phyloP scores from a whole-genome alignment of 2,329 filamentous ascomycete species.

The Fusarium abutilonis region DNA sequence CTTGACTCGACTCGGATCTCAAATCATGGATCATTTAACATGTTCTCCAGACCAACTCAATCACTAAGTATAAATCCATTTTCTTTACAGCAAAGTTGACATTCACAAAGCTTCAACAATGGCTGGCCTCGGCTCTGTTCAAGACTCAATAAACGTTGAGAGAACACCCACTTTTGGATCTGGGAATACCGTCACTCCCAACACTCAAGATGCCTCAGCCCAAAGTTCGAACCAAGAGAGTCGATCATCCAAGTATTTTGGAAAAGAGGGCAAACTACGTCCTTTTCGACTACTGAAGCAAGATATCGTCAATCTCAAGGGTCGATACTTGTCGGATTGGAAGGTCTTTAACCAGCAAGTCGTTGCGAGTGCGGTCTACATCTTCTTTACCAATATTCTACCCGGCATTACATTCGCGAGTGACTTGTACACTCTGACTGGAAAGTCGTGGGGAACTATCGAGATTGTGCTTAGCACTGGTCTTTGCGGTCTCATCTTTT shows the following conservation, averaged over 20 bases:
- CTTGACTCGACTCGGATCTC: constrained; percentile 11
- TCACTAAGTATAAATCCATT: neutral
- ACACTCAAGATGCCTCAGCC: constrained; percentile 7
- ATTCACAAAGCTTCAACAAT: constrained; percentile 12
- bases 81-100: neutral
- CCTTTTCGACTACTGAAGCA: constrained; percentile 64
- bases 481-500: constrained; percentile 70
- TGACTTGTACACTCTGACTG: constrained; percentile 70
- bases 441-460: constrained; percentile 71
- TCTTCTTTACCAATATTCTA: constrained; percentile 74
- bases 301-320: constrained; percentile 58
- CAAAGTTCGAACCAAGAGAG: neutral
- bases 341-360: constrained; percentile 70
- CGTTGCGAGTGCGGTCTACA: constrained; percentile 70
- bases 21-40: neutral
- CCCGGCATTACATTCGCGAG: constrained; percentile 74
- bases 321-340: constrained; percentile 64
- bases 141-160: constrained; percentile 21
- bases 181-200: constrained; percentile 18
- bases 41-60: constrained; percentile 1
- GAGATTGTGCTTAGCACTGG: constrained; percentile 74
- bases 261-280: constrained; percentile 55
- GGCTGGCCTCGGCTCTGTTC: neutral
- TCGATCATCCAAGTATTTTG: constrained; percentile 40
- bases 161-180: constrained; percentile 17